phyloP scores from a whole-genome alignment of 805 yeast genomes.

The Myxozyma monticola region DNA sequence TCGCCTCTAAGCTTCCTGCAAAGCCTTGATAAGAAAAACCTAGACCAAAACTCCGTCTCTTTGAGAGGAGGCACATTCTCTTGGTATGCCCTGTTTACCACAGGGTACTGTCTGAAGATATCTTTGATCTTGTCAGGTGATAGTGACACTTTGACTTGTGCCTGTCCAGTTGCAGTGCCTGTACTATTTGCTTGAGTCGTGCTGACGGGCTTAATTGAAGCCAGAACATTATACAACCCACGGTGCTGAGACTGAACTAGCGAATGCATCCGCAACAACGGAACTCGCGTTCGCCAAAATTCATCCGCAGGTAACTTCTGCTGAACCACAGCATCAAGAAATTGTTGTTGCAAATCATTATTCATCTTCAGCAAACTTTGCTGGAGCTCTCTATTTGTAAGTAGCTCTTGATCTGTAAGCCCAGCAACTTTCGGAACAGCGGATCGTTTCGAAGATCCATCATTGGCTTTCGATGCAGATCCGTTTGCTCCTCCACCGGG shows the following conservation, averaged over 20 bases:
- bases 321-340: slow-evolving; percentile 85
- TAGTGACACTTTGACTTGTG: slow-evolving; percentile 83
- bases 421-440: slow-evolving; percentile 36
- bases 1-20: slow-evolving; percentile 90
- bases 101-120: slow-evolving; percentile 89
- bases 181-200: slow-evolving; percentile 84
- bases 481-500: slow-evolving; percentile 47
- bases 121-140: slow-evolving; percentile 87
- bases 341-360: slow-evolving; percentile 65
- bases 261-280: slow-evolving; percentile 80
- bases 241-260: slow-evolving; percentile 77
- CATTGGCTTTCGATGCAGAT: slow-evolving; percentile 27
- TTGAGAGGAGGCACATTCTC: slow-evolving; percentile 87
- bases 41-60: slow-evolving; percentile 94
- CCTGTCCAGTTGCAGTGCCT: slow-evolving; percentile 14
- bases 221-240: slow-evolving; percentile 91
- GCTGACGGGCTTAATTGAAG: slow-evolving; percentile 78
- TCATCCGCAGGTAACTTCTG: slow-evolving; percentile 64
- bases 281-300: slow-evolving; percentile 39
- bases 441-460: slow-evolving; percentile 4
- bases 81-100: slow-evolving; percentile 81
- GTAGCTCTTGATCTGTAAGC: slow-evolving; percentile 56
- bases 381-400: slow-evolving; percentile 74
- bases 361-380: slow-evolving; percentile 73
- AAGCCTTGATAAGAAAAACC: slow-evolving; percentile 87